These are phyloP conservation scores for Calonectria pauciramosa DNA, from an alignment of 2,329 filamentous ascomycete species.

Conservation along the genomic window DNA sequence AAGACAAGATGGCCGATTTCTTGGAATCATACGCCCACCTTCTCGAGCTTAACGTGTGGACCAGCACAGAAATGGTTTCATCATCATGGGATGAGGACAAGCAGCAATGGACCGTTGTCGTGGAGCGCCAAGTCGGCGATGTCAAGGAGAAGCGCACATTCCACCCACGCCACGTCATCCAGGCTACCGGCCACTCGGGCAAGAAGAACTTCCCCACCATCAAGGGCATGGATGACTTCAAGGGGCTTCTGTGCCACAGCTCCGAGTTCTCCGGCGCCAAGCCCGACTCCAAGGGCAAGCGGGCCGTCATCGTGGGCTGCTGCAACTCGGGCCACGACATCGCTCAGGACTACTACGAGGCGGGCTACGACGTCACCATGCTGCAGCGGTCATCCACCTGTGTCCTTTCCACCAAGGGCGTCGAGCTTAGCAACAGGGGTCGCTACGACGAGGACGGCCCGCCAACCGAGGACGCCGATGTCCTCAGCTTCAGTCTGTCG, in stretches of 20 bases:
- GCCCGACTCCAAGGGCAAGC: not conserved
- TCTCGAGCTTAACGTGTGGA: not conserved
- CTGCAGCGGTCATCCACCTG: not conserved
- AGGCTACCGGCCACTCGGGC: conserved; percentile 2
- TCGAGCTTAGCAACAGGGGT: not conserved
- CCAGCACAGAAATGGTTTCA: not conserved
- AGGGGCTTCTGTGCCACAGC: not conserved
- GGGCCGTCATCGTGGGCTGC: conserved; percentile 2
- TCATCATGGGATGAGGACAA: not conserved
- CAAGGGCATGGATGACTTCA: not conserved
- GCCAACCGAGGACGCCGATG: not conserved
- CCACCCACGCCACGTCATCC: not conserved
- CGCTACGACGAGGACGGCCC: not conserved
- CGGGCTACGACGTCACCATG: conserved; percentile 1
- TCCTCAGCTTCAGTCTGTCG: not conserved
- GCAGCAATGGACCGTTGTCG: conserved; percentile 2
- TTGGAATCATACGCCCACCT: not conserved
- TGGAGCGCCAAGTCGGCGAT: not conserved
- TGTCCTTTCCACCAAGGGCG: not conserved
- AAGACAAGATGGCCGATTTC: not conserved
- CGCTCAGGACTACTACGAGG: conserved; percentile 1
- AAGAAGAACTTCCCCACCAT: conserved; percentile 7
- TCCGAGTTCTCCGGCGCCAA: not conserved
- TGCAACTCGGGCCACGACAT: not conserved
- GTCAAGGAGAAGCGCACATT: not conserved